Evolutionary conservation across 805 yeast species (phyloP).

Genomic region (Isabelozyma rhagii): DNA sequence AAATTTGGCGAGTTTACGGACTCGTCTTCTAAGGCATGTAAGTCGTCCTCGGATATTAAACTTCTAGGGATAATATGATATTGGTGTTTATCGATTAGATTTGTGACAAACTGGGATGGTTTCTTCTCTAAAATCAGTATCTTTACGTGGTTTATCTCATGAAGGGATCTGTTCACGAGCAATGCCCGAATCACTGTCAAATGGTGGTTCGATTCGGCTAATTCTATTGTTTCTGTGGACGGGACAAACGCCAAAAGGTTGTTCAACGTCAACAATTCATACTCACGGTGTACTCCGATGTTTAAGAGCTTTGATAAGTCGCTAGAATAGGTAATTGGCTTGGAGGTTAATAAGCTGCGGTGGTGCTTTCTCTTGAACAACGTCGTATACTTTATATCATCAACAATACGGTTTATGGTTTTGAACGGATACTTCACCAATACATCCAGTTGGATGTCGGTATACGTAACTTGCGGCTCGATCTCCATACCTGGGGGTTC

Average conservation of each 20-base stretch:
- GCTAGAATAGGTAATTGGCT: conserved; percentile 38
- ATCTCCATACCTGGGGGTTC: background rate
- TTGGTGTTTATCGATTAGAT: conserved; percentile 28
- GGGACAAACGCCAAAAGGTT: conserved; percentile 32
- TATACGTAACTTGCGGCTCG: background rate
- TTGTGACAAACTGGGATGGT: conserved; percentile 12
- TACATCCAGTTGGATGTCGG: background rate
- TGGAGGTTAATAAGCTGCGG: conserved; percentile 21
- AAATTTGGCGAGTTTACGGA: conserved; percentile 6
- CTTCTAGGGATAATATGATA: conserved; percentile 28
- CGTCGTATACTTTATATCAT: conserved; percentile 49
- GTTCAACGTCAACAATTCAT: conserved; percentile 30
- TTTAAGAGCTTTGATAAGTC: conserved; percentile 11
- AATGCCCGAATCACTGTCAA: conserved; percentile 31
- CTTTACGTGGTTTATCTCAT: conserved; percentile 26
- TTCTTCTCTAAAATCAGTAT: conserved; percentile 22
- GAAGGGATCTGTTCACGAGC: conserved; percentile 12
- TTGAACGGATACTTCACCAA: conserved; percentile 39
- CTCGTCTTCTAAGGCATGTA: conserved; percentile 3
- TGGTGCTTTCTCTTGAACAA: conserved; percentile 10
- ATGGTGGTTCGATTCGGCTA: conserved; percentile 12
- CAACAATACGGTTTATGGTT: conserved; percentile 64
- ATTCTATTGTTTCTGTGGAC: conserved; percentile 19
- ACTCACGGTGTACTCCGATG: conserved; percentile 4
- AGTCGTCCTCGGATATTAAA: conserved; percentile 26